phyloP scores from a whole-genome alignment of 176 grass and related monocot genomes.

The Puya raimondii region DNA sequence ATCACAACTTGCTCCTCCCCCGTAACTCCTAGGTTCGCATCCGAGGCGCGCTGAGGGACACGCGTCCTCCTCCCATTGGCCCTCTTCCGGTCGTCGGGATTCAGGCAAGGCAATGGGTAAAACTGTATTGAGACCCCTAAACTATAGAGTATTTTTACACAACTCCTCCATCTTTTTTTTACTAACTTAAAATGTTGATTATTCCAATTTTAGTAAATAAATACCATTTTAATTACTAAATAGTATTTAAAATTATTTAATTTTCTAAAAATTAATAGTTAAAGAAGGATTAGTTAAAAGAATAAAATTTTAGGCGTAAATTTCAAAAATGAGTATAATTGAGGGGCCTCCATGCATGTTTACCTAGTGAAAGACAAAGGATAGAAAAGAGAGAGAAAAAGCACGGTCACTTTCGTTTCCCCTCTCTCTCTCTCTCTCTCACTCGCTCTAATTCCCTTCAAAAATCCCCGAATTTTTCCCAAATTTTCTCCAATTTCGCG shows the following conservation, averaged over 20 bases:
- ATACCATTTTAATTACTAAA: too few species aligned
- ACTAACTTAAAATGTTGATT: too few species aligned
- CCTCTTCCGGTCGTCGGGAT: constrained; percentile 10
- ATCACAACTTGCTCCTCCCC: neutral
- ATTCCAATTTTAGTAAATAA: too few species aligned
- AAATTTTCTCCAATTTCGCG: neutral
- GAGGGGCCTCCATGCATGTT: too few species aligned
- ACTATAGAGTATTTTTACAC: too few species aligned
- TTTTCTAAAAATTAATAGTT: too few species aligned
- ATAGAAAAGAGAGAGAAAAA: constrained; percentile 22
- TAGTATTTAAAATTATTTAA: too few species aligned
- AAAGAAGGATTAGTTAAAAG: too few species aligned
- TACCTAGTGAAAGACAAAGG: neutral
- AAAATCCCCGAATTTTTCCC: neutral
- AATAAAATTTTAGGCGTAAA: too few species aligned
- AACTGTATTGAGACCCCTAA: neutral
- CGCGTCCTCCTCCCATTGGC: constrained; percentile 12
- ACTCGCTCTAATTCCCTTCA: neutral
- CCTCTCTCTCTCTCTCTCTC: neutral
- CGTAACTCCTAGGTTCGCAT: neutral
- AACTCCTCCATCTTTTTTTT: too few species aligned
- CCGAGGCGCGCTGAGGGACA: neutral
- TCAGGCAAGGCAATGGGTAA: constrained; percentile 1
- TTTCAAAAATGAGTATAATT: too few species aligned
- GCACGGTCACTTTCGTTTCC: neutral